Percentiles rank a stretch among this genome's conserved stretches.
Evolutionary conservation across 2,329 filamentous ascomycete genomes (phyloP).

Genomic region (Fusarium nodosum): DNA sequence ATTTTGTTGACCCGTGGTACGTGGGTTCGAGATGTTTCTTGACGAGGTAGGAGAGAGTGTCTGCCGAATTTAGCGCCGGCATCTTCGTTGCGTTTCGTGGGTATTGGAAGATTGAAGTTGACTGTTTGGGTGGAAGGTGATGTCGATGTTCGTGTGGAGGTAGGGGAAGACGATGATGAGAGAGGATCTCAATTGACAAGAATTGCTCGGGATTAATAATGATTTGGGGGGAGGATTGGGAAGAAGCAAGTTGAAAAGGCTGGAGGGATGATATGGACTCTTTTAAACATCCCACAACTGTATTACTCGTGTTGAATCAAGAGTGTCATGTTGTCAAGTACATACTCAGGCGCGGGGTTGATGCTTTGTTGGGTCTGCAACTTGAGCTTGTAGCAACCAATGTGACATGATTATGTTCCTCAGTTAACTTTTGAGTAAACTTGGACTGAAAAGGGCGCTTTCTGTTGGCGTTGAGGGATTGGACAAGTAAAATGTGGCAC

Average conservation of each 20-base stretch:
- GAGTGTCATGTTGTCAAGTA: neutral
- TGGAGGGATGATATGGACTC: neutral
- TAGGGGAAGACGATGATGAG: neutral
- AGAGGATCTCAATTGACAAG: neutral
- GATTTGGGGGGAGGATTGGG: accelerated
- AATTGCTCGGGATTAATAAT: neutral
- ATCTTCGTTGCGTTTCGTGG: neutral
- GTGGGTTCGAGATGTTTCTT: neutral
- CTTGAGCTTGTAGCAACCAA: neutral
- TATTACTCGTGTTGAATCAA: neutral
- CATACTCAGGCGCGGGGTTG: neutral
- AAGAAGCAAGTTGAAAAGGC: neutral
- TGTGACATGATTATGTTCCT: neutral
- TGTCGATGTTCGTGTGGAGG: too few relatives aligned
- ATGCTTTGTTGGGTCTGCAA: neutral
- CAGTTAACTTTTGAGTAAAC: neutral
- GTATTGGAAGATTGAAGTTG: neutral
- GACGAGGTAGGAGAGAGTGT: neutral
- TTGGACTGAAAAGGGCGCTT: neutral
- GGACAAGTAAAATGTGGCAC: neutral
- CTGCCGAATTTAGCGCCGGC: neutral
- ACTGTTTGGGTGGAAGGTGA: neutral
- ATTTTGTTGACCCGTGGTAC: neutral
- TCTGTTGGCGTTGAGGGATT: too few relatives aligned
- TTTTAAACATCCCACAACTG: neutral